These are phyloP conservation scores for Phaeosphaeria sp. DNA, from an alignment of 2,329 filamentous ascomycete species.

Conservation along the genomic window DNA sequence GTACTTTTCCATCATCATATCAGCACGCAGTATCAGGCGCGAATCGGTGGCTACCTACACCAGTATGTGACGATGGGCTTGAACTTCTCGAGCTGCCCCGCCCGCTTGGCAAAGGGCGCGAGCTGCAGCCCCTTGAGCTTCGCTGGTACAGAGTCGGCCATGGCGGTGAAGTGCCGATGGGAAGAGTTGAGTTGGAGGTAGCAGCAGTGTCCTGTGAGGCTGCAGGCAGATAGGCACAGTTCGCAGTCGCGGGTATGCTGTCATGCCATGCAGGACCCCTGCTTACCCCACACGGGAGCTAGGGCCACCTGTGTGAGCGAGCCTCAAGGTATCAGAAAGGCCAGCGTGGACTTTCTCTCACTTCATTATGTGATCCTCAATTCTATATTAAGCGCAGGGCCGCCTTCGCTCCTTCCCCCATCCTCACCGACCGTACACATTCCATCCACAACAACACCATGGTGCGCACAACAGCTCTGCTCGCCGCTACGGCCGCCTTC, in stretches of 20 bases:
- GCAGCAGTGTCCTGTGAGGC: constrained; percentile 1
- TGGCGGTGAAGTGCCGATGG: constrained; percentile 46
- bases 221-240: background rate
- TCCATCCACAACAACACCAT: constrained; percentile 27
- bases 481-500: constrained; percentile 66
- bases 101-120: constrained; percentile 81
- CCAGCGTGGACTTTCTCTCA: constrained; percentile 4
- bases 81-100: constrained; percentile 79
- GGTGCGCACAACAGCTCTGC: constrained; percentile 45
- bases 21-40: constrained; percentile 4
- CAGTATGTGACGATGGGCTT: constrained; percentile 94
- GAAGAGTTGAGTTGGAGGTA: background rate
- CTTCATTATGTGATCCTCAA: constrained; percentile 16
- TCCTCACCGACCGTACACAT: constrained; percentile 1
- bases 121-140: constrained; percentile 82
- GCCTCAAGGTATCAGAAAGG: constrained; percentile 5
- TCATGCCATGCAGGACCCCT: constrained; percentile 1
- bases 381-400: constrained; percentile 11
- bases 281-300: constrained; percentile 8
- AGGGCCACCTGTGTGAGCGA: constrained; percentile 1
- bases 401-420: constrained; percentile 10
- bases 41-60: constrained; percentile 68
- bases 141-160: constrained; percentile 75
- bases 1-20: constrained; percentile 33
- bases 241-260: constrained; percentile 4